These are phyloP conservation scores for Cercophora samala DNA, from an alignment of 495 filamentous ascomycete genomes.

Conservation along the genomic window DNA sequence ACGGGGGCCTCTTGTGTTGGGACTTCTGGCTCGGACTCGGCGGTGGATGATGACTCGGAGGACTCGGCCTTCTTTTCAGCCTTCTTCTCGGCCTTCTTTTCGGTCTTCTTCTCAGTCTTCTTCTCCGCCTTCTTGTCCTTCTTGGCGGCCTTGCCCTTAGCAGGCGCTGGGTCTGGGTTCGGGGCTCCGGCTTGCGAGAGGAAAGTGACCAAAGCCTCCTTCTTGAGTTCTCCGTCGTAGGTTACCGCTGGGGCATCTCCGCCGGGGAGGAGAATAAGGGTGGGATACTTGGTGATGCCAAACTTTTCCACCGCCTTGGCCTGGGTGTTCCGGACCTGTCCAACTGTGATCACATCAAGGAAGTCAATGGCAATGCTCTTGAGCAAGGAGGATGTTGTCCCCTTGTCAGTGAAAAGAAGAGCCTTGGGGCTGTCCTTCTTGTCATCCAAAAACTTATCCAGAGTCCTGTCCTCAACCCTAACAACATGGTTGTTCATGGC, in stretches of 20 bases:
- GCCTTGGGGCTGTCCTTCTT: constrained; percentile 77
- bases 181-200: constrained; percentile 76
- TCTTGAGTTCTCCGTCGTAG: constrained; percentile 85
- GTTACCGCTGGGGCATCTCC: constrained; percentile 63
- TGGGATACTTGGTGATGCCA: constrained; percentile 72
- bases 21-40: constrained; percentile 36
- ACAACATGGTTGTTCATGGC: constrained; percentile 94
- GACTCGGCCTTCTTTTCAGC: constrained; percentile 38
- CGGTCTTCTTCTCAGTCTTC: constrained; percentile 41
- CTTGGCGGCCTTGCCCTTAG: constrained; percentile 48
- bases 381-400: constrained; percentile 75
- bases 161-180: constrained; percentile 59
- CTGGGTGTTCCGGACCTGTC: constrained; percentile 85
- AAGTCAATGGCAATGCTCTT: constrained; percentile 89
- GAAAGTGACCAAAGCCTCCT: constrained; percentile 77
- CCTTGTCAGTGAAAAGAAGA: constrained; percentile 92
- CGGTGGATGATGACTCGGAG: constrained; percentile 26
- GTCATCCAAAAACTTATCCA: constrained; percentile 71
- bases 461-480: constrained; percentile 73
- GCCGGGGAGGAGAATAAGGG: constrained; percentile 75
- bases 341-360: constrained; percentile 73
- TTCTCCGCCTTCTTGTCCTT: constrained; percentile 36
- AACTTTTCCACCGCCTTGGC: constrained; percentile 66
- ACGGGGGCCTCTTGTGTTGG: constrained; percentile 42
- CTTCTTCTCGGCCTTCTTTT: constrained; percentile 40